Conservation (phyloP, 2,329 filamentous ascomycete species). For the Helminthosporium solani region DNA sequence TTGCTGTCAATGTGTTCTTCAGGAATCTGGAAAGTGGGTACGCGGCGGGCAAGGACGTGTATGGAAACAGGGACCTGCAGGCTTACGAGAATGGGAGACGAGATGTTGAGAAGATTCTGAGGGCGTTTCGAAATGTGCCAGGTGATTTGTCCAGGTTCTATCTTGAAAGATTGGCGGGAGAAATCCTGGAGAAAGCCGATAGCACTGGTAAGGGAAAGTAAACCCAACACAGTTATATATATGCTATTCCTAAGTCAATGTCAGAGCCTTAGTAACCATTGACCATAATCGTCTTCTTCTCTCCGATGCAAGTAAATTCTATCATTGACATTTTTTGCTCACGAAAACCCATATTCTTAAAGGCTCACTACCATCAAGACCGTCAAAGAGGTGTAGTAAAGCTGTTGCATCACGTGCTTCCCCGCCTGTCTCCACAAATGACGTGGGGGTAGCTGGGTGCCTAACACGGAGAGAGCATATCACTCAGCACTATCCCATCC, state of each 20-base stretch:
- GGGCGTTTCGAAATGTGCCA: conserved; percentile 65
- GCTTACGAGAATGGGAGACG: conserved; percentile 79
- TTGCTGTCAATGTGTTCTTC: conserved; percentile 92
- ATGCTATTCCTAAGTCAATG: too few species aligned
- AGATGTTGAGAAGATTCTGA: conserved; percentile 67
- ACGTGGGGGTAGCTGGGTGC: not conserved
- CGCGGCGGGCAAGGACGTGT: conserved; percentile 75
- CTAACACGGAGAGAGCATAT: too few species aligned
- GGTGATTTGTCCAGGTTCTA: conserved; percentile 72
- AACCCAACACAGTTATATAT: too few species aligned
- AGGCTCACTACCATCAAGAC: not conserved
- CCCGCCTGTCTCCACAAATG: not conserved
- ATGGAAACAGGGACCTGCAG: conserved; percentile 81
- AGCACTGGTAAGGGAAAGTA: conserved; percentile 6
- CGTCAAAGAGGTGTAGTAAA: not conserved
- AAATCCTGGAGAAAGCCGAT: conserved; percentile 53
- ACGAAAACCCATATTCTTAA: too few species aligned
- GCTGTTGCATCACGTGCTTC: not conserved
- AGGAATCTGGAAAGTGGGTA: conserved; percentile 68
- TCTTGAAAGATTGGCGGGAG: conserved; percentile 67
- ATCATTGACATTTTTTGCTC: too few species aligned
- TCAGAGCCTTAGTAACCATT: too few species aligned
- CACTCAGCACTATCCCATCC: not conserved
- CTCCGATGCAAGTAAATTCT: too few species aligned
- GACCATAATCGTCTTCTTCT: too few species aligned